Conservation (phyloP, 768 basidiomycete genomes). For the Boletus vermiculosoides region DNA sequence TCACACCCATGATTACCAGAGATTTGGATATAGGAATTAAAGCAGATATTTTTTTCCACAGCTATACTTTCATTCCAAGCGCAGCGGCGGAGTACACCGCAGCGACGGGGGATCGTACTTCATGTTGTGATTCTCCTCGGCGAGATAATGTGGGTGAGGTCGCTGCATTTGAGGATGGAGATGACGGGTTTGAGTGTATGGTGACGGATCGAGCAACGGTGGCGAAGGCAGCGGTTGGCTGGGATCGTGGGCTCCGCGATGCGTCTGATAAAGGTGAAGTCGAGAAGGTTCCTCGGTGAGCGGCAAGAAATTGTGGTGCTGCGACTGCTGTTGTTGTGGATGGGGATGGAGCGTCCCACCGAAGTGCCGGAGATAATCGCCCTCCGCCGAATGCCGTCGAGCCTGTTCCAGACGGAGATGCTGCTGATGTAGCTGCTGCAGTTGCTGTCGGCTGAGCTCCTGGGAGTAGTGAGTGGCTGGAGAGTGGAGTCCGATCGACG, state of each 20-base stretch:
- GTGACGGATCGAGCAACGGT: constrained; percentile 34
- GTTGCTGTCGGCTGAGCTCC: constrained; percentile 47
- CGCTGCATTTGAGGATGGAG: constrained; percentile 35
- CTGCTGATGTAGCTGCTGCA: constrained; percentile 38
- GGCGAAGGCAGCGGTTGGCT: constrained; percentile 30
- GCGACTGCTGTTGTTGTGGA: constrained; percentile 27
- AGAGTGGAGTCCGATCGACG: constrained; percentile 44
- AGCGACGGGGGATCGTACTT: constrained; percentile 46
- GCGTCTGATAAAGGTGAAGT: constrained; percentile 36
- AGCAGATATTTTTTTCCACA: constrained; percentile 7
- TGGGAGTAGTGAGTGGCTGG: constrained; percentile 43
- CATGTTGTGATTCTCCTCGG: constrained; percentile 36
- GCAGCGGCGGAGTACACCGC: constrained; percentile 45
- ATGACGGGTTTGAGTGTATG: constrained; percentile 30
- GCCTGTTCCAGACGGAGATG: constrained; percentile 36
- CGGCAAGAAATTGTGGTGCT: constrained; percentile 27
- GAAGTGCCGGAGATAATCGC: constrained; percentile 39
- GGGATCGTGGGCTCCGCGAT: constrained; percentile 36
- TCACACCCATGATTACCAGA: constrained; percentile 25
- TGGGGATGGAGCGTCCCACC: constrained; percentile 34
- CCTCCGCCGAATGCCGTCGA: constrained; percentile 35
- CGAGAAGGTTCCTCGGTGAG: constrained; percentile 31
- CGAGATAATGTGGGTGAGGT: constrained; percentile 36
- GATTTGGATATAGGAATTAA: constrained; percentile 27
- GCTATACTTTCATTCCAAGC: constrained; percentile 49